phyloP scores from a whole-genome alignment of 768 basidiomycete species.

The Rubroboletus pulcherrimus region DNA sequence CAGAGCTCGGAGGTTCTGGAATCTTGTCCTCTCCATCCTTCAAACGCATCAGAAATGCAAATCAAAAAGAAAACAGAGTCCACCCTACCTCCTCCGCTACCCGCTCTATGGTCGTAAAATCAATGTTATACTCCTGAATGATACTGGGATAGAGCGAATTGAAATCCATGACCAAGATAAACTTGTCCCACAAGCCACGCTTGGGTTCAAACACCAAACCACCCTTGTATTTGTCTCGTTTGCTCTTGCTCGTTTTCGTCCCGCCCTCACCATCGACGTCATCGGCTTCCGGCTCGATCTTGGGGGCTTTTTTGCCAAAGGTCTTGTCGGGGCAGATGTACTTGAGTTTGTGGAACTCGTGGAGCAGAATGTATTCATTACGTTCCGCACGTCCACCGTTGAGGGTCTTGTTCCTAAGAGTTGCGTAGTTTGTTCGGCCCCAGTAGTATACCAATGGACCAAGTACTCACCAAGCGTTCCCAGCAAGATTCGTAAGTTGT shows the following conservation, averaged over 20 bases:
- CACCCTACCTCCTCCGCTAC: slow-evolving; percentile 53
- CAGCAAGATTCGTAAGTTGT: slow-evolving; percentile 92
- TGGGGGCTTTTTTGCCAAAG: slow-evolving; percentile 70
- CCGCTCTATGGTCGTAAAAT: slow-evolving; percentile 92
- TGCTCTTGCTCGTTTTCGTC: slow-evolving; percentile 56
- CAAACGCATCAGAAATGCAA: not conserved
- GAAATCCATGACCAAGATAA: slow-evolving; percentile 99
- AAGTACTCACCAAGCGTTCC: slow-evolving; percentile 83
- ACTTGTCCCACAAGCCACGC: slow-evolving; percentile 93
- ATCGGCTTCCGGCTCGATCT: slow-evolving; percentile 47
- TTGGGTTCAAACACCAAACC: slow-evolving; percentile 97
- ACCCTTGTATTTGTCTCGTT: slow-evolving; percentile 96
- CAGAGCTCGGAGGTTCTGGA: slow-evolving; percentile 78
- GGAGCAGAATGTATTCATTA: slow-evolving; percentile 97
- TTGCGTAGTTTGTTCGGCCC: not conserved
- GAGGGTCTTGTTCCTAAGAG: slow-evolving; percentile 86
- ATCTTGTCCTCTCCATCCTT: slow-evolving; percentile 76
- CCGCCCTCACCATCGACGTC: slow-evolving; percentile 49
- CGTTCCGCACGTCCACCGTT: slow-evolving; percentile 98
- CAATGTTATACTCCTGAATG: slow-evolving; percentile 99
- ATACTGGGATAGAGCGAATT: slow-evolving; percentile 99
- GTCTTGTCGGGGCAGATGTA: slow-evolving; percentile 96
- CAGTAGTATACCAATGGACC: not conserved
- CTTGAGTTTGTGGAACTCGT: slow-evolving; percentile 95
- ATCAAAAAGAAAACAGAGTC: not conserved